phyloP scores from a whole-genome alignment of 2,329 filamentous ascomycete genomes.

The Xylaria sp. region DNA sequence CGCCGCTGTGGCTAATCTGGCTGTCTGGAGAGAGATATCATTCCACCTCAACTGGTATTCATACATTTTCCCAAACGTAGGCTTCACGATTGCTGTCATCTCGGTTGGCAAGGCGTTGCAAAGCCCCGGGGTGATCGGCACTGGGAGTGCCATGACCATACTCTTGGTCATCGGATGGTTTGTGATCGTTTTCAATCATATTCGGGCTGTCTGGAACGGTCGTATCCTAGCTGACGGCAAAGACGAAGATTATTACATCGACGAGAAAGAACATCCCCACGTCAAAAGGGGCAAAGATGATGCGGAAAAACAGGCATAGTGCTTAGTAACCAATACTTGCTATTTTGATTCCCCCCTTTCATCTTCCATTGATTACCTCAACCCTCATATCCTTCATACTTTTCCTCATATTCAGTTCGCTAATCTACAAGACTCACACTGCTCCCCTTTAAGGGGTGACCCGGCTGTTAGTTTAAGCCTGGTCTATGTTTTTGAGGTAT shows the following conservation, averaged over 20 bases:
- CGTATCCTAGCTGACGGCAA: slow-evolving; percentile 69
- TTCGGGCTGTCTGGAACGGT: slow-evolving; percentile 61
- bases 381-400: background rate
- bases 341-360: background rate
- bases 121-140: slow-evolving; percentile 63
- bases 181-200: slow-evolving; percentile 61
- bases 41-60: slow-evolving; percentile 69
- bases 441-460: background rate
- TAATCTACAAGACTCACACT: background rate
- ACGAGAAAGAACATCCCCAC: slow-evolving; percentile 41
- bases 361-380: background rate
- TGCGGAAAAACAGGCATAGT: slow-evolving; percentile 39
- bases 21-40: slow-evolving; percentile 45
- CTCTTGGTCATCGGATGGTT: slow-evolving; percentile 66
- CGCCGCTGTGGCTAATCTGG: slow-evolving; percentile 46
- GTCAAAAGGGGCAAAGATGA: slow-evolving; percentile 40
- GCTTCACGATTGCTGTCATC: slow-evolving; percentile 70
- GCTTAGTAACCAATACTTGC: background rate
- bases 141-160: slow-evolving; percentile 67
- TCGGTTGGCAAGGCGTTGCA: slow-evolving; percentile 64
- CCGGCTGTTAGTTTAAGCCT: too few species aligned
- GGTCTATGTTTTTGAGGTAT: too few species aligned
- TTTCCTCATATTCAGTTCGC: background rate
- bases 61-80: slow-evolving; percentile 74
- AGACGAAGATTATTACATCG: slow-evolving; percentile 62